Conservation (phyloP, 257 asterid species). For the Avicennia marina region DNA sequence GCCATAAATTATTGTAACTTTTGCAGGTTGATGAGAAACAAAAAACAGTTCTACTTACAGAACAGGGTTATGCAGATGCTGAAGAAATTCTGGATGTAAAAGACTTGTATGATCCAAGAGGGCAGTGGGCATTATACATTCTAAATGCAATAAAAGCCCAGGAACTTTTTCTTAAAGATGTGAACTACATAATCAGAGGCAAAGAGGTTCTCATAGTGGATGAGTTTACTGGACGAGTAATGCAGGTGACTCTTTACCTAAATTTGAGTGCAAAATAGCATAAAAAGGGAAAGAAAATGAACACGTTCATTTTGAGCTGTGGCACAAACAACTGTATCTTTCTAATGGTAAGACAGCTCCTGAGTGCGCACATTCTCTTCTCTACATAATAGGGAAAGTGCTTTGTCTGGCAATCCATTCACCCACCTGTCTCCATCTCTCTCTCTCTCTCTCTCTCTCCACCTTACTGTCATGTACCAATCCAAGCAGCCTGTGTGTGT, state of each 20-base stretch:
- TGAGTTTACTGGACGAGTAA: slow-evolving; percentile 98
- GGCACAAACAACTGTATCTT: slow-evolving; percentile 1
- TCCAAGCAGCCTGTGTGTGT: too few relatives aligned
- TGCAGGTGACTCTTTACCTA: slow-evolving; percentile 68
- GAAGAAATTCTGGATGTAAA: slow-evolving; percentile 92
- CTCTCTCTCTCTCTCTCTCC: too few relatives aligned
- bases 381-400: too few relatives aligned
- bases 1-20: slow-evolving; percentile 15
- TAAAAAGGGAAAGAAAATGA: slow-evolving; percentile 14
- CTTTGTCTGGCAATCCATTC: too few relatives aligned
- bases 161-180: slow-evolving; percentile 94
- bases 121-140: slow-evolving; percentile 97
- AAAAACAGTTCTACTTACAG: slow-evolving; percentile 76
- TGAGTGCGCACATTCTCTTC: neutral
- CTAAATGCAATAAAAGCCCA: slow-evolving; percentile 91
- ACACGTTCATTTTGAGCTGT: neutral
- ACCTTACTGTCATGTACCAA: too few relatives aligned
- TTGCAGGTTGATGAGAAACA: slow-evolving; percentile 97
- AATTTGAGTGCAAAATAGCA: slow-evolving; percentile 9
- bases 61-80: slow-evolving; percentile 97
- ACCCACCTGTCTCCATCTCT: too few relatives aligned
- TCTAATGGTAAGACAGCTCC: neutral
- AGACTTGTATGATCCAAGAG: slow-evolving; percentile 95
- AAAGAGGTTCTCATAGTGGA: slow-evolving; percentile 95
- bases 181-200: slow-evolving; percentile 88